Evolutionary conservation across 805 yeast genomes (phyloP), one percentile per base, ranked within the genome.

Genomic region (Kuraishia cidri): DNA sequence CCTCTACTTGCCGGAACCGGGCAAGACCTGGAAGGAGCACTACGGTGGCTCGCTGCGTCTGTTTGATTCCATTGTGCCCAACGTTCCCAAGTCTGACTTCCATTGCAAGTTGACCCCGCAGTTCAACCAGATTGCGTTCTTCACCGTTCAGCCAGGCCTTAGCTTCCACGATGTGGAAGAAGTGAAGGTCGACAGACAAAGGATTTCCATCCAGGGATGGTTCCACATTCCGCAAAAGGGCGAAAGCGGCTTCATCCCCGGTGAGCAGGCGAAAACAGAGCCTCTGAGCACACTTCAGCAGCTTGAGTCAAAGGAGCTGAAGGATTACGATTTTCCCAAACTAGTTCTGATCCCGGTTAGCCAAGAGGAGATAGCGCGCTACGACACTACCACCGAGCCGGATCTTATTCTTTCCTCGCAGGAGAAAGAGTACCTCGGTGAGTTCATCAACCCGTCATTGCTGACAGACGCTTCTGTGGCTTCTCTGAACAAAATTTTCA

Each of bases 161-260:
- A 83, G 95, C 2, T 92, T 92, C 69, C 99, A 92, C 54, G 98
- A 94, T 47, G 99, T 92, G 9, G 97, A 94, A 58, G 98, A 92
- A 54, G 98, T 94, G 1, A 71, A 79, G 39, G 95, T 79, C 2
- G 95, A 88, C 49, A 84, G 80, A 50, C 94, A 87, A 41, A 69
- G 99, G 48, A 62, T 92, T 23, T 84, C 95, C 1, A 85, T 92
- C 38, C 96, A 92, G 48, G 99, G 99, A 1, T 94, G 99, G 99
- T 94, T 90, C 52, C 99, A 92, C 55, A 84, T 88, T 33, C 99
- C 99, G 3, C 97, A 92, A 52, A 62, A 61, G 8, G 97, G 95
- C 7, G 99, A 92, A 56, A 76, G 72, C 22, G 97, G 97, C 0
- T 90, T 56, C 48, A 69, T 76, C 13, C 75, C 73, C 24, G 94